A percentile compares a stretch with the other conserved stretches of the same genome.
phyloP scores from a whole-genome alignment of 495 filamentous ascomycete genomes.

The Penicillium steckii region DNA sequence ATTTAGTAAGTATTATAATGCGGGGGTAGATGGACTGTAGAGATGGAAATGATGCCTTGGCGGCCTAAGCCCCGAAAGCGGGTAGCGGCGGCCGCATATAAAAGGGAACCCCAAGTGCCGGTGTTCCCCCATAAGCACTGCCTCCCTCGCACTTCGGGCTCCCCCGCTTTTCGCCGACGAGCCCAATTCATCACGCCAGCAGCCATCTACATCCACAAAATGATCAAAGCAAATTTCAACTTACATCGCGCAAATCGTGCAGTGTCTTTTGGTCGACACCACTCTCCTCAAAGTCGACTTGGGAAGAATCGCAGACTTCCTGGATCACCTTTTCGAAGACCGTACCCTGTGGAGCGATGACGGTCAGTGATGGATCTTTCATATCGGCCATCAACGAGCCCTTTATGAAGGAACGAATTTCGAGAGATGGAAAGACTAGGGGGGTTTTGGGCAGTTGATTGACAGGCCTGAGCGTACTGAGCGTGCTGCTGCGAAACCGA shows the following conservation, averaged over 20 bases:
- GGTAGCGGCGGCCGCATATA: constrained; percentile 41
- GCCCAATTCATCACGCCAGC: constrained; percentile 9
- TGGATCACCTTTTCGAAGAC: constrained; percentile 90
- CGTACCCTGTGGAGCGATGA: constrained; percentile 55
- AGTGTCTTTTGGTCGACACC: constrained; percentile 85
- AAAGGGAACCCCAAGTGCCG: constrained; percentile 42
- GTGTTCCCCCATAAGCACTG: constrained; percentile 40
- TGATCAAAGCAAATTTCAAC: constrained; percentile 23
- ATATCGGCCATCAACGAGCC: neutral
- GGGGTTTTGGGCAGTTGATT: too few relatives aligned
- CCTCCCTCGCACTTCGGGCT: constrained; percentile 37
- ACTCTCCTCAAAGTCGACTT: constrained; percentile 94
- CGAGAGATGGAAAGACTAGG: too few relatives aligned
- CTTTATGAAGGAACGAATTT: neutral
- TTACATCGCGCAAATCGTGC: constrained; percentile 80
- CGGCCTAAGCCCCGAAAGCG: constrained; percentile 28
- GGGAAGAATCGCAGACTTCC: constrained; percentile 82
- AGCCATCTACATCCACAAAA: constrained; percentile 16
- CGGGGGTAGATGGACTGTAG: neutral
- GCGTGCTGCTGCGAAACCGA: constrained; percentile 20
- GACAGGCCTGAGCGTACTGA: constrained; percentile 7
- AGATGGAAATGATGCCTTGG: constrained; percentile 28
- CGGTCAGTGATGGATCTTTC: constrained; percentile 30
- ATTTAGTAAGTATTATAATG: constrained; percentile 17
- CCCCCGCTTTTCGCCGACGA: constrained; percentile 34